These are phyloP conservation scores for Aspergillus tamarii DNA, from an alignment of 2,329 filamentous ascomycete species.

Conservation along the genomic window DNA sequence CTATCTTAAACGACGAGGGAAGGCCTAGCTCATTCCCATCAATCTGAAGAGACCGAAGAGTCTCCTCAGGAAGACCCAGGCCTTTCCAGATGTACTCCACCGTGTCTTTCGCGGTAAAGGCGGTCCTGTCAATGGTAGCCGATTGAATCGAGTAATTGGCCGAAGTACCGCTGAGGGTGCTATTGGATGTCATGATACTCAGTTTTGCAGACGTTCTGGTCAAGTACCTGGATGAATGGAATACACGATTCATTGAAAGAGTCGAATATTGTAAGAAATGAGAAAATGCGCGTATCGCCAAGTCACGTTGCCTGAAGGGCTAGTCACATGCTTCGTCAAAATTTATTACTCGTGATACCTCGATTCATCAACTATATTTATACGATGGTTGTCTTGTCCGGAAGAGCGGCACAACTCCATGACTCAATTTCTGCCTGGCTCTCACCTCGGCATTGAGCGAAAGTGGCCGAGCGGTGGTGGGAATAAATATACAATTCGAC, in stretches of 20 bases:
- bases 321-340: neutral
- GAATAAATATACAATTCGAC: neutral
- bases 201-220: neutral
- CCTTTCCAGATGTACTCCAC: slow-evolving; percentile 23
- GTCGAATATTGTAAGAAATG: neutral
- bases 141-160: neutral
- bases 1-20: slow-evolving; percentile 60
- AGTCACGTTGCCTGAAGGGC: neutral
- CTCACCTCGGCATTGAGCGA: neutral
- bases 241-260: neutral
- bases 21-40: slow-evolving; percentile 21
- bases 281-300: neutral
- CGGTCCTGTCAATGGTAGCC: neutral
- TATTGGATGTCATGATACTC: neutral
- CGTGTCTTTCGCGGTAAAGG: slow-evolving; percentile 11
- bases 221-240: neutral
- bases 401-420: neutral
- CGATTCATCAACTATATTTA: neutral
- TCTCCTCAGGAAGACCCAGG: slow-evolving; percentile 19
- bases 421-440: neutral
- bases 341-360: neutral
- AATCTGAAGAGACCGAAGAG: slow-evolving; percentile 25
- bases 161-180: neutral
- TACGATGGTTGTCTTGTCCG: neutral
- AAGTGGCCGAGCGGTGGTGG: neutral